Evolutionary conservation across 768 basidiomycete species (phyloP).

Genomic region (Podaxis mareebaensis): DNA sequence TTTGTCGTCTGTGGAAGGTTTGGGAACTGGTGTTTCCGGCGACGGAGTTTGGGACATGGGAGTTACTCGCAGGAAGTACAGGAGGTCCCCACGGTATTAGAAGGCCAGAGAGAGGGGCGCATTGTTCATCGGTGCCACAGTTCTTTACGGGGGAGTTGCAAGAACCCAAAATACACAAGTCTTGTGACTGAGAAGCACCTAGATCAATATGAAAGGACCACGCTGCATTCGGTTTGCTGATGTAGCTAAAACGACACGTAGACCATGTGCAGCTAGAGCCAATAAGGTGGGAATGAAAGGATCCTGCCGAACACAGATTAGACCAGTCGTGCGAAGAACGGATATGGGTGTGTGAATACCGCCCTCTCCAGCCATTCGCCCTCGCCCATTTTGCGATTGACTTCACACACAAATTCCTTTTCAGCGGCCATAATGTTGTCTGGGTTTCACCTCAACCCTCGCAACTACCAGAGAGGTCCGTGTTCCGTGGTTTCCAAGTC

Average conservation of each 20-base stretch:
- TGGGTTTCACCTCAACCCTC: not conserved
- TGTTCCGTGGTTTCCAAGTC: not conserved
- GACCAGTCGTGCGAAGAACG: conserved; percentile 3
- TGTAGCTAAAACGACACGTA: not conserved
- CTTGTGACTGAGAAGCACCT: conserved; percentile 14
- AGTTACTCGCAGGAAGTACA: not conserved
- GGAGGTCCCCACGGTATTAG: not conserved
- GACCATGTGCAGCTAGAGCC: not conserved
- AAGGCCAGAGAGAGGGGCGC: conserved; percentile 5
- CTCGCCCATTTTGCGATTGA: conserved; percentile 5
- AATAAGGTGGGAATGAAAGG: not conserved
- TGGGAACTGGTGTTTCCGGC: not conserved
- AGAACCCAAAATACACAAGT: not conserved
- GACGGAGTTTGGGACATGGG: conserved; percentile 5
- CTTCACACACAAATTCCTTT: conserved; percentile 13
- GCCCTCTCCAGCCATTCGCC: conserved; percentile 5
- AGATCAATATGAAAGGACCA: conserved; percentile 3
- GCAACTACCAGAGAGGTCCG: not conserved
- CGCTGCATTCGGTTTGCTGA: not conserved
- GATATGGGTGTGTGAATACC: conserved; percentile 4
- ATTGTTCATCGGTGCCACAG: not conserved
- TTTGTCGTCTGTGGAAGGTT: conserved; percentile 5
- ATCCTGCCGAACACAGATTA: not conserved
- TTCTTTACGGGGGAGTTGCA: not conserved
- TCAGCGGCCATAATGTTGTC: not conserved